These are phyloP conservation scores for Warburgia ugandensis DNA, from an alignment of 164 flowering plant species.

Conservation along the genomic window DNA sequence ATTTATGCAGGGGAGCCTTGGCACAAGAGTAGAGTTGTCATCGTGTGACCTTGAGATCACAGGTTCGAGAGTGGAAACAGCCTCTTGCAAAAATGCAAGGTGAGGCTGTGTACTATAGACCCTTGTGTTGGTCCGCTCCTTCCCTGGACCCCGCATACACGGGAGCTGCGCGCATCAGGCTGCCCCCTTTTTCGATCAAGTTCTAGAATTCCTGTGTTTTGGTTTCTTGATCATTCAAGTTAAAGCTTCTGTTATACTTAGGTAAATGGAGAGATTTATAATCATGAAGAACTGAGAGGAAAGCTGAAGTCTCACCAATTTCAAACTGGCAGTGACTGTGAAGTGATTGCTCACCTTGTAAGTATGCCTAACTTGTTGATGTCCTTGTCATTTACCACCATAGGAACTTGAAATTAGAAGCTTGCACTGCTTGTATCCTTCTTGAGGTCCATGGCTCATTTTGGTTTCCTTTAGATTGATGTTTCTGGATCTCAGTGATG, in stretches of 20 bases:
- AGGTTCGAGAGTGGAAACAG: too few relatives aligned
- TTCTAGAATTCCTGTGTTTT: not conserved
- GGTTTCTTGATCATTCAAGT: too few relatives aligned
- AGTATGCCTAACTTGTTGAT: slow-evolving; percentile 16
- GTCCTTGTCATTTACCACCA: not conserved
- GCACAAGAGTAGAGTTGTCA: too few relatives aligned
- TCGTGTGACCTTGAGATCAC: too few relatives aligned
- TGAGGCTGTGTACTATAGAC: too few relatives aligned
- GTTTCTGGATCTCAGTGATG: not conserved
- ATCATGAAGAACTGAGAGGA: slow-evolving; percentile 63
- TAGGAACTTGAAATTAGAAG: not conserved
- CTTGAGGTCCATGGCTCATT: not conserved
- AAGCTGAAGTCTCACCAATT: slow-evolving; percentile 61
- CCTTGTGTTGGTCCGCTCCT: too few relatives aligned
- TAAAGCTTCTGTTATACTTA: slow-evolving; percentile 12
- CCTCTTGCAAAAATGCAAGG: too few relatives aligned
- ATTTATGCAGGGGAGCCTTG: too few relatives aligned
- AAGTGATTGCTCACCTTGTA: slow-evolving; percentile 98
- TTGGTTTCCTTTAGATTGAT: not conserved
- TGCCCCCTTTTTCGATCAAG: not conserved
- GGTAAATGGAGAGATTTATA: slow-evolving; percentile 97
- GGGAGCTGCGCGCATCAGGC: too few relatives aligned
- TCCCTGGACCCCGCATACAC: too few relatives aligned
- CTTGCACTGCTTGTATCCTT: not conserved
- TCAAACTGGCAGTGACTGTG: slow-evolving; percentile 93